phyloP scores from a whole-genome alignment of 305 asterid genomes.

The Fraxinus baroniana region DNA sequence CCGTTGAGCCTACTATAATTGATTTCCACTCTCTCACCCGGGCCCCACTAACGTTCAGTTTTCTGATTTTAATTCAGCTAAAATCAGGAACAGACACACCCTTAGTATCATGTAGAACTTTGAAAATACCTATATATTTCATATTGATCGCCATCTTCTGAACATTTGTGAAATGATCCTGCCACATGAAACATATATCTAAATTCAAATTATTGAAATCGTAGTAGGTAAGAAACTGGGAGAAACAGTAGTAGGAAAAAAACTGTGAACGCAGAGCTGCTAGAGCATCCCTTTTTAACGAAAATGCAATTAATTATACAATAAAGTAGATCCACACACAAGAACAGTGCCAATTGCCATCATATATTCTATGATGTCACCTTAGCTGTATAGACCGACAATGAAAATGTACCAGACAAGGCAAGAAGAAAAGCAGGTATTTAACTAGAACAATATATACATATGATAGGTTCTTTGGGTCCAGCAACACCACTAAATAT shows the following conservation, averaged over 20 bases:
- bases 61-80: too few species aligned
- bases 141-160: conserved; percentile 66
- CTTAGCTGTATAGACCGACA: background rate
- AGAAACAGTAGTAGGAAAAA: conserved; percentile 8
- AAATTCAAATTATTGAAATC: conserved; percentile 9
- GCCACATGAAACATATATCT: conserved; percentile 31
- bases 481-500: background rate
- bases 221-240: conserved; percentile 6
- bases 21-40: too few species aligned
- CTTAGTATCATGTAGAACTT: background rate
- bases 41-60: too few species aligned
- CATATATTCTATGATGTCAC: conserved; percentile 5
- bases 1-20: too few species aligned
- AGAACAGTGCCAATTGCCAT: background rate
- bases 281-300: background rate
- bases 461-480: background rate
- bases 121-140: conserved; percentile 80
- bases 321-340: conserved; percentile 13
- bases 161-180: conserved; percentile 81
- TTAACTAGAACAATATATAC: conserved; percentile 13
- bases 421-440: conserved; percentile 12
- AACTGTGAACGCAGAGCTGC: background rate
- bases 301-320: background rate
- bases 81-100: too few species aligned
- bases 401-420: background rate